Evolutionary conservation across 1,139 yeast species (phyloP).

Genomic region (Suhomyces yuchorum): DNA sequence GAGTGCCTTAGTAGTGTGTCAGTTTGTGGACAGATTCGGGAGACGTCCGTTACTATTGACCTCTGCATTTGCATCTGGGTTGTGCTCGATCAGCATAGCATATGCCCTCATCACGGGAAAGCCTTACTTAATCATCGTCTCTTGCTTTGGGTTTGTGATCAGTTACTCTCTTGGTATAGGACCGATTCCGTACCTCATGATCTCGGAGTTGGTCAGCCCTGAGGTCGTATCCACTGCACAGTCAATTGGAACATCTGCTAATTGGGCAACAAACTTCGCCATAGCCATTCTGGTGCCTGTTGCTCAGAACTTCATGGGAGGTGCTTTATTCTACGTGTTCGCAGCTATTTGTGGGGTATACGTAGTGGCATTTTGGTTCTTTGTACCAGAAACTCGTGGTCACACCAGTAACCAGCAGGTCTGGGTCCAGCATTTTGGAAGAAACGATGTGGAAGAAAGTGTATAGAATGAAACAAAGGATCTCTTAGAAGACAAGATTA

Average conservation of each 20-base stretch:
- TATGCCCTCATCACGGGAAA: conserved; percentile 16
- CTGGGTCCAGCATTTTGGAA: conserved; percentile 23
- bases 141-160: conserved; percentile 24
- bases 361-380: conserved; percentile 22
- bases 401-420: conserved; percentile 29
- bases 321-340: conserved; percentile 35
- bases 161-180: conserved; percentile 26
- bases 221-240: conserved; percentile 27
- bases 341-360: conserved; percentile 25
- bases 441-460: background rate
- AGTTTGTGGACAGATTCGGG: conserved; percentile 23
- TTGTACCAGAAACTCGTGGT: conserved; percentile 41
- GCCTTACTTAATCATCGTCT: conserved; percentile 18
- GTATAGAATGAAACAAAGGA: background rate
- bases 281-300: conserved; percentile 32
- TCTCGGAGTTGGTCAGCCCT: conserved; percentile 24
- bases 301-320: conserved; percentile 29
- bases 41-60: conserved; percentile 22
- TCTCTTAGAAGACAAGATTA: background rate
- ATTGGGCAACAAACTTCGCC: conserved; percentile 25
- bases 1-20: conserved; percentile 29
- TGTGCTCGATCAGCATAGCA: conserved; percentile 19
- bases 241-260: conserved; percentile 24
- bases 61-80: conserved; percentile 19
- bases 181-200: conserved; percentile 33